Base-by-base conservation (phyloP, 208 protist species). In the Trichomonas tenax region DNA sequence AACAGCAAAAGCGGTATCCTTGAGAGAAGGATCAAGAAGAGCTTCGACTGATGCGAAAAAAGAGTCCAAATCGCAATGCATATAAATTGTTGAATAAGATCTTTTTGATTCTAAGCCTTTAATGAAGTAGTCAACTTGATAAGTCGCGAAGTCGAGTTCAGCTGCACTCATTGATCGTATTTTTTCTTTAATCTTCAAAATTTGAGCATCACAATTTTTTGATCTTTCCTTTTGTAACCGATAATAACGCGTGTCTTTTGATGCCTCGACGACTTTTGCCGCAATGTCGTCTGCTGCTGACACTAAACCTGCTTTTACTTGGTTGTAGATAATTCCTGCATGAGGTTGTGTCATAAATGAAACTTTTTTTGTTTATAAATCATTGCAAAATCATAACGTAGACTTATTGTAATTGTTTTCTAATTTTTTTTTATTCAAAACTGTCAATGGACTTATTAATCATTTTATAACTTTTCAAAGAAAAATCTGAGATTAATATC, bases 11-110 rank as follows among this genome's bases (percentile, higher is more conserved):
- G 93, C n/a, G 15, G 17, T 93, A 15, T 44, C 86, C 21, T n/a
- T 44, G 0, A 93, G 44, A 38, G 86, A 51, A 51, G 86, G 86
- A 51, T 93, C 86, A 93, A 48, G 14, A 38, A 93, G 8, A 38
- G 14, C 86, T 51, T 93, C 86, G 51, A 93, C 86, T 34, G 86
- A 93, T 51, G 86, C 86, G 36, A 93, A 93, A 93, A 93, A 93
- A 6, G 86, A 41, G 46, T 93, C 86, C 14, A 93, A 38, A 51
- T 93, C 86, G 26, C 40, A 41, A 51, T 93, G 86, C 15, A 93
- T 48, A 51, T 51, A 51, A 51, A 51, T 41, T 51, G 15, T 17
- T 34, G 45, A 38, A 26, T 17, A 41, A 58, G 23, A 34, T 48
- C 40, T 34, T 93, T 93, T 93, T 15, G 41, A 48, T 93, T 93